phyloP scores from a whole-genome alignment of 2,329 filamentous ascomycete genomes.

The Coniochaeta pulveracea region DNA sequence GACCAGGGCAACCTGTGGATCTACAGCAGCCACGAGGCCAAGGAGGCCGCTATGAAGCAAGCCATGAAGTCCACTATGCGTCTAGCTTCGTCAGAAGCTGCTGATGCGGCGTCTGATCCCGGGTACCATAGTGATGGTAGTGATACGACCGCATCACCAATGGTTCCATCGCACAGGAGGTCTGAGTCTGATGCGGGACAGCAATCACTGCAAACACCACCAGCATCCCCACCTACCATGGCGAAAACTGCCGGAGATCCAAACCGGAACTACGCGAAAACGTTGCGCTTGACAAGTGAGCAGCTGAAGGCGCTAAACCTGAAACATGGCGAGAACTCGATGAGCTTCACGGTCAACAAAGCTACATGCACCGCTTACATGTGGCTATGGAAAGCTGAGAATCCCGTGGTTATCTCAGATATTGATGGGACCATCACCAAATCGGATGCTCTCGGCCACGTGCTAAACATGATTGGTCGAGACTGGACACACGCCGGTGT shows the following conservation, averaged over 20 bases:
- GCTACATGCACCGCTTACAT: slow-evolving; percentile 87
- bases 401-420: slow-evolving; percentile 93
- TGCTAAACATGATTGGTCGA: slow-evolving; percentile 90
- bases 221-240: slow-evolving; percentile 49
- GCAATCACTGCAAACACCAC: slow-evolving; percentile 48
- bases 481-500: slow-evolving; percentile 98
- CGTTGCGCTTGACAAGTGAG: slow-evolving; percentile 84
- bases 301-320: slow-evolving; percentile 80
- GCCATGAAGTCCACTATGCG: slow-evolving; percentile 40
- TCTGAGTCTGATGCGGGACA: slow-evolving; percentile 56
- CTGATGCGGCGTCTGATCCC: slow-evolving; percentile 83
- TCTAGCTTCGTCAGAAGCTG: slow-evolving; percentile 38
- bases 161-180: slow-evolving; percentile 40
- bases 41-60: slow-evolving; percentile 69
- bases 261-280: slow-evolving; percentile 90
- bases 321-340: slow-evolving; percentile 76
- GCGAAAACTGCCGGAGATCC: slow-evolving; percentile 54
- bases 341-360: slow-evolving; percentile 94
- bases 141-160: slow-evolving; percentile 38
- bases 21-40: slow-evolving; percentile 94
- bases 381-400: slow-evolving; percentile 86
- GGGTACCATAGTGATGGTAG: slow-evolving; percentile 91
- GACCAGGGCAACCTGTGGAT: slow-evolving; percentile 98
- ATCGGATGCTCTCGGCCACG: slow-evolving; percentile 86
- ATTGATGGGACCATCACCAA: slow-evolving; percentile 99